Conservation (phyloP, 768 basidiomycete genomes). For the Mycena latifolia region DNA sequence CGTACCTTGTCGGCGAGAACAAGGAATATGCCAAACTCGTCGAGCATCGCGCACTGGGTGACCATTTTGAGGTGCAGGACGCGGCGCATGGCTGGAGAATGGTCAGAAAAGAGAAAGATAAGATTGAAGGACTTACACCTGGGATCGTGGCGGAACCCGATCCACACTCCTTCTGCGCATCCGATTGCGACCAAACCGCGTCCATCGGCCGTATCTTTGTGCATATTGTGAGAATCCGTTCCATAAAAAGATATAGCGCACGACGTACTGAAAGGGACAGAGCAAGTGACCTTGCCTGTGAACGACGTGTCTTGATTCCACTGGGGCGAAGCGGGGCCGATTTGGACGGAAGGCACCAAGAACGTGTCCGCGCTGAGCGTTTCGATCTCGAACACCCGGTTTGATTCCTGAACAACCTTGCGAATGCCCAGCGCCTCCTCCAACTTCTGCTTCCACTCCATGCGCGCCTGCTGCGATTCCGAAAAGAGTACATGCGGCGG, state of each 20-base stretch:
- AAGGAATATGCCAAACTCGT: slow-evolving; percentile 96
- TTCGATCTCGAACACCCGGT: slow-evolving; percentile 94
- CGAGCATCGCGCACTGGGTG: slow-evolving; percentile 95
- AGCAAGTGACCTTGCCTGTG: slow-evolving; percentile 92
- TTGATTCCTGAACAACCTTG: slow-evolving; percentile 90
- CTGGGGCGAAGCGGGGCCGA: slow-evolving; percentile 60
- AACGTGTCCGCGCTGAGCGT: slow-evolving; percentile 92
- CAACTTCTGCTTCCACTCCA: slow-evolving; percentile 92
- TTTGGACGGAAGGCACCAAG: slow-evolving; percentile 75
- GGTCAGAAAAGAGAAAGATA: neutral
- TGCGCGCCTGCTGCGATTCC: slow-evolving; percentile 78
- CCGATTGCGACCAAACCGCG: slow-evolving; percentile 92
- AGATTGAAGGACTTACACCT: slow-evolving; percentile 64
- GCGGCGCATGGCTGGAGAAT: slow-evolving; percentile 80
- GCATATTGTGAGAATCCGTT: slow-evolving; percentile 4
- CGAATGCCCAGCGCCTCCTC: slow-evolving; percentile 90
- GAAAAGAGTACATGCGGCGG: slow-evolving; percentile 85
- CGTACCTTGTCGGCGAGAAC: slow-evolving; percentile 91
- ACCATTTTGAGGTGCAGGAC: slow-evolving; percentile 95
- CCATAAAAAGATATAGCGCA: slow-evolving; percentile 30
- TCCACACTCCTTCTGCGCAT: slow-evolving; percentile 97
- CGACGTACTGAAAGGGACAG: slow-evolving; percentile 88
- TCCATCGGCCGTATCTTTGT: slow-evolving; percentile 84
- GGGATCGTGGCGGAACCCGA: slow-evolving; percentile 93
- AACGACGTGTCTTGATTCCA: slow-evolving; percentile 78